Conservation (phyloP, 768 basidiomycete species). For the Naematelia encephala region DNA sequence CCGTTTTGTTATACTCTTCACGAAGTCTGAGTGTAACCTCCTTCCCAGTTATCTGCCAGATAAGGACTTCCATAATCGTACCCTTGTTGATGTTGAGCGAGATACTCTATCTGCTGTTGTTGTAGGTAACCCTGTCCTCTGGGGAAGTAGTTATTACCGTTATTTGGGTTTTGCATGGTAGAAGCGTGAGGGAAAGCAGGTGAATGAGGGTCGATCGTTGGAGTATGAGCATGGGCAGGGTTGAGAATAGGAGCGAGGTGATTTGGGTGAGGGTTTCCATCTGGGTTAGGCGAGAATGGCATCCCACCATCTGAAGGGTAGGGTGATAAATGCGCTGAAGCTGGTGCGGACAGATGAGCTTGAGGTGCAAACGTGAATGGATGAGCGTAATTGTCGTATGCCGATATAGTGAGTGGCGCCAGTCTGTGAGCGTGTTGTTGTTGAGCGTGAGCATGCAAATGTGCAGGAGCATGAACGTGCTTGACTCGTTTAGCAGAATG, state of each 20-base stretch:
- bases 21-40: slow-evolving; percentile 5
- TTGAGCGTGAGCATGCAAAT: not conserved
- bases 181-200: slow-evolving; percentile 20
- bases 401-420: slow-evolving; percentile 22
- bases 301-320: slow-evolving; percentile 17
- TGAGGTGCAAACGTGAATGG: slow-evolving; percentile 24
- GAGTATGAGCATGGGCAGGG: slow-evolving; percentile 6
- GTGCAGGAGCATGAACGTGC: not conserved
- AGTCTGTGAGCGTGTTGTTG: slow-evolving; percentile 10
- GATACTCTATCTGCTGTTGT: slow-evolving; percentile 38
- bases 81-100: slow-evolving; percentile 24
- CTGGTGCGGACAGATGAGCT: slow-evolving; percentile 4
- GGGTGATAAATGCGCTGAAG: slow-evolving; percentile 22
- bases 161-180: slow-evolving; percentile 9
- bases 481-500: slow-evolving; percentile 31
- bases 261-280: slow-evolving; percentile 14
- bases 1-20: too few species aligned
- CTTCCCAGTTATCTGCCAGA: slow-evolving; percentile 30
- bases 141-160: slow-evolving; percentile 17
- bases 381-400: slow-evolving; percentile 23
- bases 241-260: slow-evolving; percentile 36
- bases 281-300: slow-evolving; percentile 6
- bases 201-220: slow-evolving; percentile 18
- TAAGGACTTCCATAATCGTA: slow-evolving; percentile 39
- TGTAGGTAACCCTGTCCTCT: slow-evolving; percentile 26